These are phyloP conservation scores for Mallotus japonicus DNA, from an alignment of 441 rosid species.

Conservation along the genomic window DNA sequence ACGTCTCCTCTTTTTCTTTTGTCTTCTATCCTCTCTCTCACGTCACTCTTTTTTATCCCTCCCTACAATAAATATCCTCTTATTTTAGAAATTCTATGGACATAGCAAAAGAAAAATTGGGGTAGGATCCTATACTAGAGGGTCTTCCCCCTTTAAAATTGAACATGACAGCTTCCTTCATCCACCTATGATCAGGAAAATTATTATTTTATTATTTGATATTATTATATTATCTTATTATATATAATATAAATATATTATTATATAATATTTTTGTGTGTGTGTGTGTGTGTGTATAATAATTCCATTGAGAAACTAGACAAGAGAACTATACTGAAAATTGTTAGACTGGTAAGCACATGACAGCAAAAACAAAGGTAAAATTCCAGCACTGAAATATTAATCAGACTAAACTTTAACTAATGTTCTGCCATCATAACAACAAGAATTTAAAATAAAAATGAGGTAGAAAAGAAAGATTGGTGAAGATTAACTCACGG, in stretches of 20 bases:
- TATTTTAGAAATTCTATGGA: constrained; percentile 4
- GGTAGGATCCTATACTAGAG: too few species aligned
- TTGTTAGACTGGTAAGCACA: background rate
- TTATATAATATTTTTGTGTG: too few species aligned
- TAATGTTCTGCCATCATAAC: background rate
- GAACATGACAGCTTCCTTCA: too few species aligned
- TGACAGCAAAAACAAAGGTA: background rate
- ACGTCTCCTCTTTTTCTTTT: background rate
- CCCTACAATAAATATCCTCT: background rate
- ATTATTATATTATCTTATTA: too few species aligned
- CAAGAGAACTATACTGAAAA: background rate
- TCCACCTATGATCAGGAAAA: too few species aligned
- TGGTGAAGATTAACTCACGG: constrained; percentile 53
- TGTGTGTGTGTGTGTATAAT: background rate
- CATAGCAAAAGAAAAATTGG: too few species aligned
- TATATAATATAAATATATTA: too few species aligned
- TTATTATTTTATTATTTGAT: too few species aligned
- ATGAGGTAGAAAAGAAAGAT: background rate
- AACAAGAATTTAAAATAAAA: too few species aligned
- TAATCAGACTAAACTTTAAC: background rate
- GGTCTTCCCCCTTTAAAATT: too few species aligned
- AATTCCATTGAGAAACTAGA: background rate
- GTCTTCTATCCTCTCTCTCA: background rate
- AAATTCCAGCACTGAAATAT: background rate
- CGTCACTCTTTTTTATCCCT: background rate